These are phyloP conservation scores for Phanerochaete carnosa DNA, from an alignment of 768 basidiomycete species.

Conservation along the genomic window DNA sequence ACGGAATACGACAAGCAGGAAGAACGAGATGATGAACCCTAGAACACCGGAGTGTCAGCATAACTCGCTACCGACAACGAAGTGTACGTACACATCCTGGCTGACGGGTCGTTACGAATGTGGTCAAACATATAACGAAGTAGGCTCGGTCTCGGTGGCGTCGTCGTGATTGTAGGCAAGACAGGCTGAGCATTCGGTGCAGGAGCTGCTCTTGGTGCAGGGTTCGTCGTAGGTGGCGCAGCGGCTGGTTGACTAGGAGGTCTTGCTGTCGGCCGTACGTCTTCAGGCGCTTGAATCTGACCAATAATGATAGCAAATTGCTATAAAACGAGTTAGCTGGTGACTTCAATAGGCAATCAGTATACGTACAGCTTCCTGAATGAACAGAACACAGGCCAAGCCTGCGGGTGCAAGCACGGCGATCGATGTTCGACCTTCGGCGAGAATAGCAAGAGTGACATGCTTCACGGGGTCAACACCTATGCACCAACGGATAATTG, in stretches of 20 bases:
- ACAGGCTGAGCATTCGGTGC: not conserved
- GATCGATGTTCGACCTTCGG: slow-evolving; percentile 78
- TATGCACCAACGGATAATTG: not conserved
- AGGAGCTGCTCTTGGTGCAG: not conserved
- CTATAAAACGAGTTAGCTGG: slow-evolving; percentile 33
- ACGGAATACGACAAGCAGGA: slow-evolving; percentile 69
- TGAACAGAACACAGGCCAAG: slow-evolving; percentile 72
- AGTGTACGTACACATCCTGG: slow-evolving; percentile 57
- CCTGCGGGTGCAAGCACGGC: slow-evolving; percentile 84
- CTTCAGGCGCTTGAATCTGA: slow-evolving; percentile 81
- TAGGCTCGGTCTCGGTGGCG: slow-evolving; percentile 23
- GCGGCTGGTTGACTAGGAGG: slow-evolving; percentile 17
- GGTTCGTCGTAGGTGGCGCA: slow-evolving; percentile 16
- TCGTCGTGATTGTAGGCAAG: slow-evolving; percentile 11
- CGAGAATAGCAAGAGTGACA: slow-evolving; percentile 82
- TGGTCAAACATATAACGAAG: slow-evolving; percentile 54
- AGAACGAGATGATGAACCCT: slow-evolving; percentile 70
- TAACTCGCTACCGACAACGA: not conserved
- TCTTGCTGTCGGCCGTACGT: slow-evolving; percentile 29
- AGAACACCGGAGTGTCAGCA: not conserved
- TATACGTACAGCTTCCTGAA: slow-evolving; percentile 74
- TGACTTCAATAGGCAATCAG: not conserved
- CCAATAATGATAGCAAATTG: slow-evolving; percentile 82
- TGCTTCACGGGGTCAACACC: slow-evolving; percentile 38
- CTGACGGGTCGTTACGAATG: slow-evolving; percentile 65